Evolutionary conservation across 495 filamentous ascomycete genomes (phyloP).

Genomic region (Podospora australis): DNA sequence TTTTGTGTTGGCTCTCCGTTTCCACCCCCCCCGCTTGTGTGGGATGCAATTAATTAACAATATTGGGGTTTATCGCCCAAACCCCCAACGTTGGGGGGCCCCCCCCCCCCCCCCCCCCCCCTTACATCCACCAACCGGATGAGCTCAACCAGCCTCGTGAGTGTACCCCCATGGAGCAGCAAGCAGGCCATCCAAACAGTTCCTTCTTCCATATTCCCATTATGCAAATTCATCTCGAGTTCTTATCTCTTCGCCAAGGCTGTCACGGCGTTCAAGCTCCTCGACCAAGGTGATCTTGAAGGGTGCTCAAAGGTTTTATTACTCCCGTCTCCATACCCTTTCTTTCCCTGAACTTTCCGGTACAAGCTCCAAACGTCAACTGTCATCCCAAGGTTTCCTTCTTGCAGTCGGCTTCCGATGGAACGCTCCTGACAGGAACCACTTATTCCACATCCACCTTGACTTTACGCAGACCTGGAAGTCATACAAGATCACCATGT

Average conservation of each 20-base stretch:
- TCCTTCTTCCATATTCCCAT: not conserved
- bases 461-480: no score
- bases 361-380: not conserved
- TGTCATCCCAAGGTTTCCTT: not conserved
- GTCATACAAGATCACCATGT: no score
- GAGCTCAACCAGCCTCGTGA: not conserved
- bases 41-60: no score
- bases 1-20: no score
- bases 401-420: not conserved
- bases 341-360: not conserved
- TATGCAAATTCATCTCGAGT: conserved; percentile 5
- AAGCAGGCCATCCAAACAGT: not conserved
- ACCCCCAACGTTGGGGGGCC: no score
- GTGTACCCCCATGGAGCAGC: not conserved
- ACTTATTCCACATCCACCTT: no score
- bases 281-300: not conserved
- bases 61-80: no score
- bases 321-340: not conserved
- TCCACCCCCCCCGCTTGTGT: no score
- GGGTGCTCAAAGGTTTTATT: no score
- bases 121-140: not conserved
- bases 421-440: not conserved
- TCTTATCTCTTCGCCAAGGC: not conserved
- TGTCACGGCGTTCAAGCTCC: not conserved
- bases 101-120: no score